A percentile compares a stretch with the other conserved stretches of the same genome.
Conservation (phyloP, 306 rosid species). For the Castanea sativa region DNA sequence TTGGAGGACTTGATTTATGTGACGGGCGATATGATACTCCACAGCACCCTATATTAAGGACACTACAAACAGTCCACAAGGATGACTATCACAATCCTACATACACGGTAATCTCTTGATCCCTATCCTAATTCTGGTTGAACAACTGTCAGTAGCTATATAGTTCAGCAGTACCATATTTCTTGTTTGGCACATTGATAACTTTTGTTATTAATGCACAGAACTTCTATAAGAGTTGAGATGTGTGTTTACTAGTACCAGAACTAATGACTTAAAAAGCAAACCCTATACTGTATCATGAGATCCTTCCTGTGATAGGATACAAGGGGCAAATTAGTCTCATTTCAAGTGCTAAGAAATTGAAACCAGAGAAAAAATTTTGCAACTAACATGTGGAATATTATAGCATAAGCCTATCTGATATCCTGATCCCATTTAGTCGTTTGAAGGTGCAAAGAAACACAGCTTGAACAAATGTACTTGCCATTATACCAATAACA, state of each 20-base stretch:
- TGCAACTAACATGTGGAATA: neutral
- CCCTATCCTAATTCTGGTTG: conserved; percentile 16
- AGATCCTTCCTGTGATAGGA: neutral
- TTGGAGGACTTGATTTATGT: conserved; percentile 97
- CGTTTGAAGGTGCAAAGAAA: neutral
- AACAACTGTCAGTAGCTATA: conserved; percentile 19
- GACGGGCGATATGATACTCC: conserved; percentile 96
- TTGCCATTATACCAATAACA: neutral
- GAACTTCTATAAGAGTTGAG: neutral
- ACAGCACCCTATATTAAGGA: conserved; percentile 62
- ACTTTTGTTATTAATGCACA: neutral
- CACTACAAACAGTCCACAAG: conserved; percentile 77
- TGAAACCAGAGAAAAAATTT: neutral
- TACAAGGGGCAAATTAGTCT: neutral
- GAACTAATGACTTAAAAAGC: neutral
- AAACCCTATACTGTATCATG: neutral
- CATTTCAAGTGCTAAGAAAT: neutral
- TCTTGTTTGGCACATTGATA: neutral
- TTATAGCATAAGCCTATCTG: neutral
- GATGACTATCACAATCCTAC: conserved; percentile 98
- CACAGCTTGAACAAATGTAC: neutral
- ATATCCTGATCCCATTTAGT: neutral
- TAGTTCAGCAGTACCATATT: neutral
- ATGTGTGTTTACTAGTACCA: neutral
- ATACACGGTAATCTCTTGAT: conserved; percentile 55